Evolutionary conservation across 345 rosid genomes (phyloP).

Genomic region (Populus euphratica): DNA sequence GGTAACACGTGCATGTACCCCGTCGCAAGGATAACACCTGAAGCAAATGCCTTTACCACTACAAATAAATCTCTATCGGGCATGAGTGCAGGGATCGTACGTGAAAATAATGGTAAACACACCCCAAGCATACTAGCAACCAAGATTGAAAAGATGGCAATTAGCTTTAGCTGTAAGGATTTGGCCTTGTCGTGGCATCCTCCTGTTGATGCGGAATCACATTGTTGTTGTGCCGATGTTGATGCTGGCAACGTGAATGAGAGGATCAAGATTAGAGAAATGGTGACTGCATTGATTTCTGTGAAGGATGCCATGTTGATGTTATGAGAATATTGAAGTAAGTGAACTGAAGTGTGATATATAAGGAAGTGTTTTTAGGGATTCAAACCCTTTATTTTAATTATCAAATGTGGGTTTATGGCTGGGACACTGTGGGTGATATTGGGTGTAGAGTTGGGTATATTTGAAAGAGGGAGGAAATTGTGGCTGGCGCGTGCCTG

Average conservation of each 20-base stretch:
- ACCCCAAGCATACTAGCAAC: constrained; percentile 34
- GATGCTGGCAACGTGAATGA: neutral
- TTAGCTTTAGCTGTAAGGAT: constrained; percentile 27
- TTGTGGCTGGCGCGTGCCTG: neutral
- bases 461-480: neutral
- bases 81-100: constrained; percentile 13
- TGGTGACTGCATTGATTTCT: neutral
- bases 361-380: no score
- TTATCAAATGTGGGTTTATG: neutral
- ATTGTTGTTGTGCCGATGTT: neutral
- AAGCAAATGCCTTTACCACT: constrained; percentile 32
- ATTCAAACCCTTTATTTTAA: neutral
- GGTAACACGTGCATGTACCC: constrained; percentile 51
- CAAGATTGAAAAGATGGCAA: constrained; percentile 27
- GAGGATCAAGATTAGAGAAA: neutral
- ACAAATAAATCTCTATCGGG: constrained; percentile 25
- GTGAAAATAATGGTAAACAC: constrained; percentile 26
- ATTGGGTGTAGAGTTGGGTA: neutral
- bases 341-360: neutral
- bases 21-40: constrained; percentile 43
- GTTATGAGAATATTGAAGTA: no score
- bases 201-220: neutral
- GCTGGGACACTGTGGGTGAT: neutral
- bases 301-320: neutral
- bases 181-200: constrained; percentile 23